Base-by-base conservation (phyloP, 2,329 filamentous ascomycete species). In the Cryphonectria parasitica region DNA sequence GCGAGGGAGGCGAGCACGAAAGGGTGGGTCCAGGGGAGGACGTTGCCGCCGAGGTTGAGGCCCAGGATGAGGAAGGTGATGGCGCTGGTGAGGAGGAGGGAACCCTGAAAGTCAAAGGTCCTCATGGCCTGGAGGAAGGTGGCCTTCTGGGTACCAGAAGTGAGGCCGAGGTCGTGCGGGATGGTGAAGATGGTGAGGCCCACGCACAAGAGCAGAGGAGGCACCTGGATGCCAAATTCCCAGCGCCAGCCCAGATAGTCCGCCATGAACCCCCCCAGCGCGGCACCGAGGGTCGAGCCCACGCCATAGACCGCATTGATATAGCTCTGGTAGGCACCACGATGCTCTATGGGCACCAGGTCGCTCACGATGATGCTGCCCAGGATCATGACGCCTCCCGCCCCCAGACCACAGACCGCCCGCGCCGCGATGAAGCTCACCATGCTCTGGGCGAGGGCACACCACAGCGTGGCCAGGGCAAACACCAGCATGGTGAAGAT, bases 211-310 rank as follows among this genome's bases (percentile, higher is more conserved):
- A 85, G 36, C 41, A 90, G 75, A 0, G 83, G 80, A 2, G 87
- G 84, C 3, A 90, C 81, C 78, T 91, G 89, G 10, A 90, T 79
- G 67, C 87, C 88, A 76, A 91, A 93, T 69, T 91, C 90, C 89
- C 90, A 92, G 58, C 92, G 83, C 91, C 91, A 94, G 41, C 92
- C 92, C 1, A 94, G 79, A 45, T 82, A 83, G 76, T 94, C 91
- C 34, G 90, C 90, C 76, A 94, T 87, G 67, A 89, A 83, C 1
- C 91, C 91, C 19, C 91, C 92, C 8, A 92, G 83, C 0, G 91
- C 91, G 1, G 91, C 91, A 2, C 92, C 92, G 2, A 89, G 81
- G 8, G 87, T 84, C 2, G 86, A 83, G 0, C 83, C 86, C n/a
- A 84, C 71, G 2, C 90, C 91, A 74, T 86, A 92, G 64, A 87